Evolutionary conservation across 805 yeast species (phyloP).

Genomic region (Wickerhamiella nectarea): DNA sequence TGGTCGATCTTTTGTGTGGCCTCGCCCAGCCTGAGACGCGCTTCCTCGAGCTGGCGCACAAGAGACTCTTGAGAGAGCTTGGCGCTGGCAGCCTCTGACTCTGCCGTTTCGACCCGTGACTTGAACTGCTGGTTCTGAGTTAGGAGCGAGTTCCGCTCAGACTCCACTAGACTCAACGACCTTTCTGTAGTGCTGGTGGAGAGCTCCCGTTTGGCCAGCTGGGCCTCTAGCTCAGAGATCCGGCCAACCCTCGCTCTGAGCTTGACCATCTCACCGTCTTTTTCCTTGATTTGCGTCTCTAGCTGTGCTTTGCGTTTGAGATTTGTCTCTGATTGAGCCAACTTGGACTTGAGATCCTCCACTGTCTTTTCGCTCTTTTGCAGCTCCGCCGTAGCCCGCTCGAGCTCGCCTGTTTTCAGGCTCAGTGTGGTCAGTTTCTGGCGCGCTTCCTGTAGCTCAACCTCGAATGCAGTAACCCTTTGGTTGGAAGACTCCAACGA

Average conservation of each 20-base stretch:
- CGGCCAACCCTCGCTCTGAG: constrained; percentile 3
- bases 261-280: constrained; percentile 7
- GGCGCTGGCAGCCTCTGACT: constrained; percentile 10
- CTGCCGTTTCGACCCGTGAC: constrained; percentile 9
- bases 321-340: constrained; percentile 22
- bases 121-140: constrained; percentile 13
- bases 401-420: not conserved
- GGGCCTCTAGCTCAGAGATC: constrained; percentile 12
- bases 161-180: constrained; percentile 5
- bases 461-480: not conserved
- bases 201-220: not conserved
- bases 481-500: not conserved
- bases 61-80: constrained; percentile 14
- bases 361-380: constrained; percentile 11
- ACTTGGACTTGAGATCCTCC: not conserved
- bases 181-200: not conserved
- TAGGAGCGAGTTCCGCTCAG: constrained; percentile 16
- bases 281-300: not conserved
- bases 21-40: constrained; percentile 50
- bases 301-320: constrained; percentile 15
- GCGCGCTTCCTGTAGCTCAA: not conserved
- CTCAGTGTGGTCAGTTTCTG: not conserved
- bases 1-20: constrained; percentile 44
- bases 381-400: constrained; percentile 1
- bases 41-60: constrained; percentile 24